A percentile compares a stretch with the other conserved stretches of the same genome.
Conservation (phyloP, 305 asterid species). For the Solanum chacoense region DNA sequence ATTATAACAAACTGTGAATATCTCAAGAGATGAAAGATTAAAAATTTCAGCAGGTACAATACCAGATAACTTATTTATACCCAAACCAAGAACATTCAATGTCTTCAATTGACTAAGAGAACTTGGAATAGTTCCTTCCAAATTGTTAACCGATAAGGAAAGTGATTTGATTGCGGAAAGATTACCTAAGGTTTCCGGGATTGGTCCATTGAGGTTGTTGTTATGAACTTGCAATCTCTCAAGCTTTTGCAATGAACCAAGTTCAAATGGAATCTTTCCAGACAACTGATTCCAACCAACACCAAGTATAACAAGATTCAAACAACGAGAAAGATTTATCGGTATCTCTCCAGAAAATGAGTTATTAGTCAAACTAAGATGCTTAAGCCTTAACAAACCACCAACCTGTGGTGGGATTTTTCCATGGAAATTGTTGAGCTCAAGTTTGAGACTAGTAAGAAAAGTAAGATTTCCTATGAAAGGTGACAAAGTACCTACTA, state of each 20-base stretch:
- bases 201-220: constrained; percentile 17
- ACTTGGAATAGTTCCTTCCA: constrained; percentile 18
- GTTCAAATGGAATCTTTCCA: constrained; percentile 21
- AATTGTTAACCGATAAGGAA: constrained; percentile 16
- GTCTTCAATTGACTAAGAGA: constrained; percentile 9
- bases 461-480: constrained; percentile 19
- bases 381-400: constrained; percentile 15
- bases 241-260: constrained; percentile 20
- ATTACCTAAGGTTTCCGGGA: constrained; percentile 20
- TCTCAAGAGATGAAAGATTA: constrained; percentile 21
- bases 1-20: constrained; percentile 11
- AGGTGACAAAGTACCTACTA: constrained; percentile 23
- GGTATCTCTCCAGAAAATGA: constrained; percentile 30
- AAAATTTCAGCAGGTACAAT: constrained; percentile 14
- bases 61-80: constrained; percentile 20
- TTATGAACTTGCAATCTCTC: constrained; percentile 15
- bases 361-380: constrained; percentile 24
- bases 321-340: constrained; percentile 17
- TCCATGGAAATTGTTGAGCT: constrained; percentile 19
- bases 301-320: constrained; percentile 15
- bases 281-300: constrained; percentile 21
- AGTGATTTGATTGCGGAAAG: constrained; percentile 20
- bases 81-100: constrained; percentile 17
- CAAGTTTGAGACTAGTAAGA: constrained; percentile 16
- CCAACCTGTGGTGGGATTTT: constrained; percentile 23